These are phyloP conservation scores for Rutstroemia sydowiana DNA, from an alignment of 2,329 filamentous ascomycete species.

Conservation along the genomic window DNA sequence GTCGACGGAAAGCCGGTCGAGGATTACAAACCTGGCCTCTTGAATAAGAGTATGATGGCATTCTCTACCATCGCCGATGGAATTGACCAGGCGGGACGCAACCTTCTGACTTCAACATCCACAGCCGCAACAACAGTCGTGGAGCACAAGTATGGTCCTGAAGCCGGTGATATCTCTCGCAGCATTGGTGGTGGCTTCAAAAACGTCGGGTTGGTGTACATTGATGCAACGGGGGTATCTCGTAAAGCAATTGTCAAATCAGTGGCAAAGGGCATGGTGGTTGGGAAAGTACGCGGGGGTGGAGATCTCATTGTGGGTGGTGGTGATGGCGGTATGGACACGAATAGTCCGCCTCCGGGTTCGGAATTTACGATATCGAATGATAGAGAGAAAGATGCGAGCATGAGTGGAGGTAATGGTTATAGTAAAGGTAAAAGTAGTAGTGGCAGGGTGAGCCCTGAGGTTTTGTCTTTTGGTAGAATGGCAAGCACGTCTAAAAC, in stretches of 20 bases:
- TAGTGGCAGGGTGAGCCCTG: constrained; percentile 18
- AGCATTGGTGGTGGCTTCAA: constrained; percentile 80
- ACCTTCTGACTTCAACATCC: constrained; percentile 65
- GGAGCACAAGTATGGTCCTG: constrained; percentile 77
- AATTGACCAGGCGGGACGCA: constrained; percentile 78
- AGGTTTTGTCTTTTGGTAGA: constrained; percentile 23
- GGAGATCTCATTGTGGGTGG: constrained; percentile 69
- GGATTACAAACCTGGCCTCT: constrained; percentile 77
- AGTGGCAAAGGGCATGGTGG: constrained; percentile 93
- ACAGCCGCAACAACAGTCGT: constrained; percentile 80
- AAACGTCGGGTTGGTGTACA: constrained; percentile 95
- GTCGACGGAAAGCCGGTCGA: constrained; percentile 55
- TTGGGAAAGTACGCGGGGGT: constrained; percentile 69
- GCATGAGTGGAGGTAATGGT: constrained; percentile 17
- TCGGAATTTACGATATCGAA: constrained; percentile 19
- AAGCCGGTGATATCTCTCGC: constrained; percentile 72
- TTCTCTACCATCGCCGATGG: constrained; percentile 93
- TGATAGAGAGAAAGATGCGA: constrained; percentile 19
- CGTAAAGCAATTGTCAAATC: constrained; percentile 85
- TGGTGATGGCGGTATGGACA: constrained; percentile 25
- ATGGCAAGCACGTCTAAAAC: constrained; percentile 18
- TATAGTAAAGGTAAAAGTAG: background rate
- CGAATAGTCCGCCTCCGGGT: background rate
- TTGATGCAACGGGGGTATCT: constrained; percentile 90
- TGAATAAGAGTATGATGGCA: constrained; percentile 95